Evolutionary conservation across 192 early-diverging fungal species (phyloP).

Genomic region (Funneliformis mosseae): DNA sequence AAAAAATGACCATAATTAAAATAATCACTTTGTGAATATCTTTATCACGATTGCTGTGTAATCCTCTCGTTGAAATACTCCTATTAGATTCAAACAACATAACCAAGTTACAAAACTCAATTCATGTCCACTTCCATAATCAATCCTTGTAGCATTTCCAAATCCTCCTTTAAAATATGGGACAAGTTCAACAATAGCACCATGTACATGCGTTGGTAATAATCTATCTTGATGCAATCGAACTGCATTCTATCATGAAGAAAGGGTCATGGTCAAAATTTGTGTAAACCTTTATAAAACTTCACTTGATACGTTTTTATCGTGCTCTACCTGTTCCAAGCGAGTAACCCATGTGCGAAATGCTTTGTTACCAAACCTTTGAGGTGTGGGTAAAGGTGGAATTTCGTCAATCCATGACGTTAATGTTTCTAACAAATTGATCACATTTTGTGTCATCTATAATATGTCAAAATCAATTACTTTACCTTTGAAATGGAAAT

Average conservation of each 20-base stretch:
- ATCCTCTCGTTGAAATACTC: constrained; percentile 62
- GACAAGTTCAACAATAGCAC: constrained; percentile 67
- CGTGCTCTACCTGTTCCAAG: constrained; percentile 49
- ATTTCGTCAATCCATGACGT: constrained; percentile 73
- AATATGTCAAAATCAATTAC: not conserved
- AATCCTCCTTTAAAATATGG: constrained; percentile 76
- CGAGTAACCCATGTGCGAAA: constrained; percentile 79
- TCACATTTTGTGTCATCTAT: constrained; percentile 50
- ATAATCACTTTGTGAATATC: constrained; percentile 63
- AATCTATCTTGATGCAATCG: constrained; percentile 40
- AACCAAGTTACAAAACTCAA: constrained; percentile 86
- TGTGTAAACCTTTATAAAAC: not conserved
- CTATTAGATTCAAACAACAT: constrained; percentile 74
- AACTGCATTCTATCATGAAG: constrained; percentile 37
- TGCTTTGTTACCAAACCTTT: constrained; percentile 91
- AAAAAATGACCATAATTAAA: not conserved
- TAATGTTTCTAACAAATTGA: constrained; percentile 67
- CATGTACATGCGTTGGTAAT: constrained; percentile 43
- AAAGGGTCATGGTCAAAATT: not conserved
- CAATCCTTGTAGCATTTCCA: constrained; percentile 89
- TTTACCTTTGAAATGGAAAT: not conserved
- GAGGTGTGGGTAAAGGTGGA: constrained; percentile 70
- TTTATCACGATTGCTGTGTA: constrained; percentile 69
- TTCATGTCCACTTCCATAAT: constrained; percentile 98
- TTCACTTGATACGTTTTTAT: not conserved